A percentile compares a stretch with the other conserved stretches of the same genome.
These are phyloP conservation scores for Trametes pubescens DNA, from an alignment of 1,284 basidiomycete genomes.

Conservation along the genomic window DNA sequence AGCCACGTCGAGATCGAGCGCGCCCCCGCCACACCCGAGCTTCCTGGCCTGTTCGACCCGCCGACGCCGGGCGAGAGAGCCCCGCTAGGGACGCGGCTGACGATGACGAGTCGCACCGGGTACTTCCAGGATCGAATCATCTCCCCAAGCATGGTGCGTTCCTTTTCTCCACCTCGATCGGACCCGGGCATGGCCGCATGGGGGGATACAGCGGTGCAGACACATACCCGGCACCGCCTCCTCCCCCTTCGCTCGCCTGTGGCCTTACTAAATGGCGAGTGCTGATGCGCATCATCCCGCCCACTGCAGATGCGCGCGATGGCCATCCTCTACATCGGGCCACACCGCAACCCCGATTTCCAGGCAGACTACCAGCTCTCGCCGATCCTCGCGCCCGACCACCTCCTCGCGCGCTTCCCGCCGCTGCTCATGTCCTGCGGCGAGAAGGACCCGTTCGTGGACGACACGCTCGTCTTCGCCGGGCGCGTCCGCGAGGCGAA, in stretches of 20 bases:
- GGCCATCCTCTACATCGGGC: conserved; percentile 97
- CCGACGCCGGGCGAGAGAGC: conserved; percentile 39
- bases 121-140: conserved; percentile 95
- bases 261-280: conserved; percentile 10
- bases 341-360: conserved; percentile 92
- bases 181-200: conserved; percentile 3
- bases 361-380: conserved; percentile 95
- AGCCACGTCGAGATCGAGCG: conserved; percentile 32
- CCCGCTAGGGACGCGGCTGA: conserved; percentile 62
- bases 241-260: conserved; percentile 1
- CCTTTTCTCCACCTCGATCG: conserved; percentile 14
- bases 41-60: conserved; percentile 26
- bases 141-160: conserved; percentile 88
- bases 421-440: conserved; percentile 93
- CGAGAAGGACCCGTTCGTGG: conserved; percentile 97
- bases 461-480: conserved; percentile 95
- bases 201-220: not conserved
- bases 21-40: conserved; percentile 25
- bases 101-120: conserved; percentile 95
- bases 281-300: conserved; percentile 18
- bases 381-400: conserved; percentile 87
- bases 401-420: conserved; percentile 91
- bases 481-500: conserved; percentile 94
- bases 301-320: conserved; percentile 90
- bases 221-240: conserved; percentile 14